A percentile compares a stretch with the other conserved stretches of the same genome.
These are phyloP conservation scores for Prunus yedoensis DNA, from an alignment of 331 rosid genomes.

Conservation along the genomic window DNA sequence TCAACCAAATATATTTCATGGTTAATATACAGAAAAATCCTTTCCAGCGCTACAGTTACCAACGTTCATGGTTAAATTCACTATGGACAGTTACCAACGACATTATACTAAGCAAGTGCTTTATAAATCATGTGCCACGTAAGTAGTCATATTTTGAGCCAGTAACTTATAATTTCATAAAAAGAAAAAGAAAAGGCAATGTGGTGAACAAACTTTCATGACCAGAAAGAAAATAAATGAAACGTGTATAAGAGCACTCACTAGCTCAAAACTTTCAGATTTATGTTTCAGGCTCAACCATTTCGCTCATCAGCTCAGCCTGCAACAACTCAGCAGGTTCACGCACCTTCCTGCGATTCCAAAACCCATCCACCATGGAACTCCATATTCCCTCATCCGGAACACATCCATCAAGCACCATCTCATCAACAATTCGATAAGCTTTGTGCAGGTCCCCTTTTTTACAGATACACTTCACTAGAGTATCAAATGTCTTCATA, in stretches of 20 bases:
- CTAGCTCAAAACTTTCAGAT: background rate
- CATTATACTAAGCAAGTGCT: background rate
- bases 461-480: constrained; percentile 52
- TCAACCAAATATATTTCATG: background rate
- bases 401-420: constrained; percentile 73
- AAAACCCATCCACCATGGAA: constrained; percentile 57
- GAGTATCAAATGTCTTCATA: constrained; percentile 45
- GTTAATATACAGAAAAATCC: no score
- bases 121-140: background rate
- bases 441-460: constrained; percentile 70
- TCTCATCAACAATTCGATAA: constrained; percentile 71
- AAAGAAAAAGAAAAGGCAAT: background rate
- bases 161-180: background rate
- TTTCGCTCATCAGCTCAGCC: constrained; percentile 43
- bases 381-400: constrained; percentile 68
- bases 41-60: background rate
- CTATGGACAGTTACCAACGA: no score
- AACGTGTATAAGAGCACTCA: constrained; percentile 5
- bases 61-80: no score
- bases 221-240: background rate
- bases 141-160: background rate
- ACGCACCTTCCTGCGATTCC: constrained; percentile 60
- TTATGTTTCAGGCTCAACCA: constrained; percentile 2
- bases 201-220: background rate
- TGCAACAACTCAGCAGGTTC: constrained; percentile 56